Conservation (phyloP, 805 yeast genomes). For the Candida arabinofermentans region DNA sequence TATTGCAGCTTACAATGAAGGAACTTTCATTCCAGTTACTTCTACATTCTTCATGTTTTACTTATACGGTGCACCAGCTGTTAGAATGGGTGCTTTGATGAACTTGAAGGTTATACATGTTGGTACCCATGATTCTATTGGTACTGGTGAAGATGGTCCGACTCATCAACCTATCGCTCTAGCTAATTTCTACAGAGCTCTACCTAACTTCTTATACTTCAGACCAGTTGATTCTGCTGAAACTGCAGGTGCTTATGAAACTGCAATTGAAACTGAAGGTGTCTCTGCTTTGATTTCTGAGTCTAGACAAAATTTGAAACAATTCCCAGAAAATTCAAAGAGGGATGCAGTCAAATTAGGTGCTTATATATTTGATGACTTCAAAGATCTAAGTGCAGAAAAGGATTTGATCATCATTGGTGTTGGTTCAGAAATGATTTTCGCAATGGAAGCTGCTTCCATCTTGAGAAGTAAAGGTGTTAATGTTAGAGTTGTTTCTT, state of each 20-base stretch:
- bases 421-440: constrained; percentile 90
- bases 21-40: constrained; percentile 60
- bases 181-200: constrained; percentile 74
- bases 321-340: constrained; percentile 78
- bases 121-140: constrained; percentile 87
- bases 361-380: constrained; percentile 74
- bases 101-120: constrained; percentile 82
- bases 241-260: constrained; percentile 73
- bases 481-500: constrained; percentile 78
- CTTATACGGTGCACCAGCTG: constrained; percentile 81
- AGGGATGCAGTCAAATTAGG: constrained; percentile 89
- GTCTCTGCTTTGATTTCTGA: constrained; percentile 74
- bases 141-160: constrained; percentile 92
- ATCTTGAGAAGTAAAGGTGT: constrained; percentile 58
- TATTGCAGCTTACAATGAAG: constrained; percentile 90
- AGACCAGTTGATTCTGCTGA: constrained; percentile 93
- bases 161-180: constrained; percentile 90
- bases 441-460: constrained; percentile 80
- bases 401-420: constrained; percentile 63
- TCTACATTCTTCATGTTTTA: constrained; percentile 76
- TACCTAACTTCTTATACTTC: constrained; percentile 79
- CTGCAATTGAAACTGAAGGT: constrained; percentile 52
- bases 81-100: constrained; percentile 77
- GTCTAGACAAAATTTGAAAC: constrained; percentile 85
- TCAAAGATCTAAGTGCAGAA: constrained; percentile 51